Percentiles rank a stretch among this genome's conserved stretches.
Conservation (phyloP, 768 basidiomycete genomes). For the Leccinum rimulosum region DNA sequence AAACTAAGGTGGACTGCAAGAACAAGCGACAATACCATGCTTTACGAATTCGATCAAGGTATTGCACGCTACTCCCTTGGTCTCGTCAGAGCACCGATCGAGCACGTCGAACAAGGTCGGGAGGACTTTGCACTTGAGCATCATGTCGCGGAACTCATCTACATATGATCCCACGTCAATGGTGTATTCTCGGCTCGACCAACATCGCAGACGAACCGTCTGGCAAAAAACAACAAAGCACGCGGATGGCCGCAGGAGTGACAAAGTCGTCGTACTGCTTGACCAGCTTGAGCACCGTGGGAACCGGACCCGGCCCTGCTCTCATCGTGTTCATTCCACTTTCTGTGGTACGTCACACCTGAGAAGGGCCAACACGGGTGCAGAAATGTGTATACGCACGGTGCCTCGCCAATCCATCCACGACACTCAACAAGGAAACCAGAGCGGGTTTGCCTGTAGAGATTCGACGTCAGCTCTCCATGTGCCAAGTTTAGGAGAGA, state of each 20-base stretch:
- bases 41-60: constrained; percentile 17
- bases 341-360: neutral
- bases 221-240: constrained; percentile 22
- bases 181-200: neutral
- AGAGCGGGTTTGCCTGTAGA: constrained; percentile 18
- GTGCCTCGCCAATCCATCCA: constrained; percentile 16
- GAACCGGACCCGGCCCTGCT: neutral
- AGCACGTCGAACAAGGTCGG: constrained; percentile 21
- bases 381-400: constrained; percentile 1
- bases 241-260: constrained; percentile 25
- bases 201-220: constrained; percentile 15
- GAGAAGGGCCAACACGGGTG: neutral
- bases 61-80: constrained; percentile 12
- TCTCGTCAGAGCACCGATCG: constrained; percentile 18
- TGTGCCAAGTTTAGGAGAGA: neutral
- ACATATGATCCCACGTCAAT: neutral
- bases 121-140: constrained; percentile 17
- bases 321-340: constrained; percentile 10
- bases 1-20: neutral
- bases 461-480: neutral
- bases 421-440: constrained; percentile 22
- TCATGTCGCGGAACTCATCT: constrained; percentile 22
- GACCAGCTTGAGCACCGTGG: constrained; percentile 20
- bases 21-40: constrained; percentile 13
- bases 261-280: constrained; percentile 28